Conservation (phyloP, 345 rosid genomes). For the Fremontodendron californicum region DNA sequence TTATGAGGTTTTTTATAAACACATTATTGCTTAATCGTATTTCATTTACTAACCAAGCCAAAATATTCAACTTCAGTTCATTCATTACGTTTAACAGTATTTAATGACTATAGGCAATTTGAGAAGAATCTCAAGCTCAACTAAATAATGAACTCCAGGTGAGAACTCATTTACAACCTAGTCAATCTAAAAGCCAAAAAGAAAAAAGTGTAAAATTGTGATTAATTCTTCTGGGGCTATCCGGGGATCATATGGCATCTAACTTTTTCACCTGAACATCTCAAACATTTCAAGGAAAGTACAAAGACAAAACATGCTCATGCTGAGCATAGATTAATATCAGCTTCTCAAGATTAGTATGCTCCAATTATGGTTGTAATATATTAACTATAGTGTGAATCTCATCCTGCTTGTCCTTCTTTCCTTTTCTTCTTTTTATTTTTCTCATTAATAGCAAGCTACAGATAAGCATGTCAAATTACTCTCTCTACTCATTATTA, state of each 20-base stretch:
- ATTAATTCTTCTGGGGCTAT: not conserved
- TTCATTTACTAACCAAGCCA: not conserved
- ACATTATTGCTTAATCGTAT: not conserved
- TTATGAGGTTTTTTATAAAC: not conserved
- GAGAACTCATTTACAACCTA: not conserved
- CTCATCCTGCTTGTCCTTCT: too few relatives aligned
- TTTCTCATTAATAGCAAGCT: too few relatives aligned
- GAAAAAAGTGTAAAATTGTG: not conserved
- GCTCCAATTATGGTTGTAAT: not conserved
- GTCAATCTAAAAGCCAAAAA: not conserved
- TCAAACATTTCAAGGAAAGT: not conserved
- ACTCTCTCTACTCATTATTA: not conserved
- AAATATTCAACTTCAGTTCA: not conserved
- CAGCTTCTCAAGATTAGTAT: not conserved
- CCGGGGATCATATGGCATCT: not conserved
- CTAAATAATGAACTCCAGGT: not conserved
- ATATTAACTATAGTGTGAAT: too few relatives aligned
- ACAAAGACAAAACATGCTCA: not conserved
- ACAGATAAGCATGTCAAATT: not conserved
- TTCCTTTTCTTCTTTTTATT: too few relatives aligned
- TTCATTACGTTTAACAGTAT: not conserved
- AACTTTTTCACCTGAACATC: not conserved
- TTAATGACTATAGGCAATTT: not conserved
- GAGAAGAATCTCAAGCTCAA: not conserved
- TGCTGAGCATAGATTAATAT: not conserved